A percentile compares a stretch with the other conserved stretches of the same genome.
phyloP scores from a whole-genome alignment of 2,329 filamentous ascomycete species.

The Colletotrichum magnum region DNA sequence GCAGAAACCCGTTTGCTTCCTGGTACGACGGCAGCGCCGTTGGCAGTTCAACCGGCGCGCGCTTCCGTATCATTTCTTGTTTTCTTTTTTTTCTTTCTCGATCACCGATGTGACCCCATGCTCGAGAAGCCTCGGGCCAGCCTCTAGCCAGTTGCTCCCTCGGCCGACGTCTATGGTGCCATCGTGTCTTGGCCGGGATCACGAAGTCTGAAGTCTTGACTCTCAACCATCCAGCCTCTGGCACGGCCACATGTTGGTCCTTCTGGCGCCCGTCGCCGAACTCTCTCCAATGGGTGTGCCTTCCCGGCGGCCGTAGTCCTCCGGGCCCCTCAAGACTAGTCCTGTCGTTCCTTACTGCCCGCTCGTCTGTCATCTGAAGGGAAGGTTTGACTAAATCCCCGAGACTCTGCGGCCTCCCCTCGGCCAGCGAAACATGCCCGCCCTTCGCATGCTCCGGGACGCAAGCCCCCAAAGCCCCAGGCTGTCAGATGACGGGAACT shows the following conservation, averaged over 20 bases:
- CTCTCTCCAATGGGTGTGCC: not conserved
- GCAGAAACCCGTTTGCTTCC: not conserved
- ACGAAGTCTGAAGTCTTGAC: not conserved
- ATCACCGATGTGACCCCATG: not conserved
- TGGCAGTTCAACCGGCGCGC: conserved; percentile 28
- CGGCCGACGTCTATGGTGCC: not conserved
- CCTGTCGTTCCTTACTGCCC: not conserved
- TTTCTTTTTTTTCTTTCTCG: not conserved
- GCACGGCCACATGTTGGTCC: not conserved
- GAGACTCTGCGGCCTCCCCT: not conserved
- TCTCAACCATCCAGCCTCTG: too few species aligned
- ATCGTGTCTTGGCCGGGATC: not conserved
- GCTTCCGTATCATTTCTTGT: not conserved
- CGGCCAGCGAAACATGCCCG: not conserved
- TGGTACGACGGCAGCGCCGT: conserved; percentile 3
- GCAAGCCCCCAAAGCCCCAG: not conserved
- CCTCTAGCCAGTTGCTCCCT: not conserved
- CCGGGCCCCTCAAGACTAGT: not conserved
- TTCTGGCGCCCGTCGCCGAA: not conserved
- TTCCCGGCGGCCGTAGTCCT: not conserved
- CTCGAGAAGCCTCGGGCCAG: not conserved
- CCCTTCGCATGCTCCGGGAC: not conserved
- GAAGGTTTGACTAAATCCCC: not conserved
- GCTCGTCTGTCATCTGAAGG: conserved; percentile 10
- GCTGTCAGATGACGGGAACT: conserved; percentile 6